phyloP scores from a whole-genome alignment of 306 rosid genomes.

The Vigna radiata region DNA sequence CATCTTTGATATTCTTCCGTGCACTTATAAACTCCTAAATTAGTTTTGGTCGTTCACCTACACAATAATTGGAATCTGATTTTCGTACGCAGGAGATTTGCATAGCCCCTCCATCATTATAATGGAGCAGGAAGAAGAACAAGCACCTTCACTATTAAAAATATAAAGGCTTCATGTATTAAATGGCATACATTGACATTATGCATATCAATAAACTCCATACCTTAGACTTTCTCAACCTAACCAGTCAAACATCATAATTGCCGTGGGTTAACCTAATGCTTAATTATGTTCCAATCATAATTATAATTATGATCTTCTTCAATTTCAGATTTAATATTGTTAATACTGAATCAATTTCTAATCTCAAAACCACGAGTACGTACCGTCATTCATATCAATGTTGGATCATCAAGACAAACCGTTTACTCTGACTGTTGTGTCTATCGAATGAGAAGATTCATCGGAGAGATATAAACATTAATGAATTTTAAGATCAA shows the following conservation, averaged over 20 bases:
- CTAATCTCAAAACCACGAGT: no score
- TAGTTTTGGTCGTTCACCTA: constrained; percentile 63
- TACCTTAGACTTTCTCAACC: constrained; percentile 43
- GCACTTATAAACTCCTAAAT: constrained; percentile 26
- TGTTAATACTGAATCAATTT: no score
- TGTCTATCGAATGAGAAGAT: no score
- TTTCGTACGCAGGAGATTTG: constrained; percentile 27
- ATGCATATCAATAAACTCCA: constrained; percentile 41
- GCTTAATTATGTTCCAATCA: not conserved
- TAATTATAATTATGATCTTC: not conserved
- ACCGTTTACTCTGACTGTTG: no score
- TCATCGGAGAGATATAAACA: no score
- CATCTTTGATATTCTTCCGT: constrained; percentile 41
- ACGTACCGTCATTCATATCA: no score
- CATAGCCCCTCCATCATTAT: constrained; percentile 36
- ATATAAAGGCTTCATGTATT: constrained; percentile 7
- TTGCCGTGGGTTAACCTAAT: constrained; percentile 45
- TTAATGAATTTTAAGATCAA: no score
- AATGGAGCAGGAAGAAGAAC: constrained; percentile 44
- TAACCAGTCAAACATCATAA: constrained; percentile 33
- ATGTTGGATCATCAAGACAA: no score
- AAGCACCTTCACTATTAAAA: not conserved
- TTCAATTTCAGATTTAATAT: no score
- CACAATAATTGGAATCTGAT: constrained; percentile 40
- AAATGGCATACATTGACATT: constrained; percentile 16